phyloP scores from a whole-genome alignment of 2,329 filamentous ascomycete genomes.

The Macrophomina tecta region DNA sequence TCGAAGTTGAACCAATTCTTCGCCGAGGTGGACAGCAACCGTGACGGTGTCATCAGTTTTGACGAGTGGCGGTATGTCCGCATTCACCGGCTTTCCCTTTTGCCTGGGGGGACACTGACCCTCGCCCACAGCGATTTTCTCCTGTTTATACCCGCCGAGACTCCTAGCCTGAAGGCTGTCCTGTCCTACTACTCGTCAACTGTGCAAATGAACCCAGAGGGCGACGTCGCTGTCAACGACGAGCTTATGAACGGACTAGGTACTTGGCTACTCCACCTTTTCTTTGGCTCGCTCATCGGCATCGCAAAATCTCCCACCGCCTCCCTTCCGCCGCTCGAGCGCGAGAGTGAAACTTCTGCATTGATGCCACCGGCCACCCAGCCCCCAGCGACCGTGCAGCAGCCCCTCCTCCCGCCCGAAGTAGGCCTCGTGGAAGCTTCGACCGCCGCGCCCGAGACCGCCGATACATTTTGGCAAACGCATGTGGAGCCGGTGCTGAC shows the following conservation, averaged over 20 bases:
- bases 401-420: conserved; percentile 38
- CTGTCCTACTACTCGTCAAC: conserved; percentile 91
- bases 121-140: conserved; percentile 72
- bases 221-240: conserved; percentile 90
- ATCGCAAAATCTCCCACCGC: conserved; percentile 61
- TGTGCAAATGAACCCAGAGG: conserved; percentile 88
- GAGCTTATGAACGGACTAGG: conserved; percentile 93
- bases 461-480: conserved; percentile 33
- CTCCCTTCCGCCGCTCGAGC: conserved; percentile 31
- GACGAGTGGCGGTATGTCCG: conserved; percentile 90
- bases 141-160: conserved; percentile 78
- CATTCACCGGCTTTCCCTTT: not conserved
- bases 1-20: conserved; percentile 86
- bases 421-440: conserved; percentile 31
- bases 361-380: conserved; percentile 36
- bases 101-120: conserved; percentile 23
- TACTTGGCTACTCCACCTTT: conserved; percentile 77
- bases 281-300: conserved; percentile 78
- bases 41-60: conserved; percentile 86
- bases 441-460: conserved; percentile 32
- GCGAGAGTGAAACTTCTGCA: conserved; percentile 29
- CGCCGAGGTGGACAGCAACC: conserved; percentile 84
- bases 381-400: conserved; percentile 37
- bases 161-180: conserved; percentile 77
- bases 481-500: conserved; percentile 58